Base-by-base conservation (phyloP, 352 stramenopile species). In the Phytophthora syringae region DNA sequence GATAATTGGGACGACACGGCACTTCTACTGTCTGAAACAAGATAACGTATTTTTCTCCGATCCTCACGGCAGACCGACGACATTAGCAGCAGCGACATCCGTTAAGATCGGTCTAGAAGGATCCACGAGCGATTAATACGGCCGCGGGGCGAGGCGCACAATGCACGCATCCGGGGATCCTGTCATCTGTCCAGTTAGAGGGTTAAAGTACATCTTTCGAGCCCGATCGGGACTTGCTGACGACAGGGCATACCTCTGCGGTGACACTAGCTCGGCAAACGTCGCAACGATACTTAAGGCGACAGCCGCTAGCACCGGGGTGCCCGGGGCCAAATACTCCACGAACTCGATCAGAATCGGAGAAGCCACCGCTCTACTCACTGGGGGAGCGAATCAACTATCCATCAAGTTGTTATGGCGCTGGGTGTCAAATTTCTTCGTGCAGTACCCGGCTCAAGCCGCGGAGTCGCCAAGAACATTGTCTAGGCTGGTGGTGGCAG, bases 121-220 rank as follows among this genome's bases (percentile, higher is more conserved):
- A 7, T 30, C 54, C 52, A 72, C 56, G n/a, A 78, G 66, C 21
- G 60, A 74, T 24, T 55, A 78, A 42, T 72, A 52, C 28, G 65
- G 65, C 2, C 42, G 60, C 5, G 60, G 47, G 0, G 55, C 55
- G 0, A 67, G 37, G 49, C 28, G 65, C 1, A 72, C 58, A 4
- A 72, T 64, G 56, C 47, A 56, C 10, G 25, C 12, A 51, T 68
- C 27, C 1, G 58, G 54, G 2, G 60, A 67, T n/a, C 4, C 7
- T 7, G 4, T 10, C 1, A 9, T 72, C 1, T 75, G 55, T 32
- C 65, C 70, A 16, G 53, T 70, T 1, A 5, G 2, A 15, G 56
- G 34, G 5, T 37, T 64, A 2, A 43, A 40, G 11, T 37, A 64
- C 4, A 47, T 64, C 6, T 22, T 21, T 2, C 2, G 37, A 2